Conservation (phyloP, 768 basidiomycete genomes). For the Mycena filopes region DNA sequence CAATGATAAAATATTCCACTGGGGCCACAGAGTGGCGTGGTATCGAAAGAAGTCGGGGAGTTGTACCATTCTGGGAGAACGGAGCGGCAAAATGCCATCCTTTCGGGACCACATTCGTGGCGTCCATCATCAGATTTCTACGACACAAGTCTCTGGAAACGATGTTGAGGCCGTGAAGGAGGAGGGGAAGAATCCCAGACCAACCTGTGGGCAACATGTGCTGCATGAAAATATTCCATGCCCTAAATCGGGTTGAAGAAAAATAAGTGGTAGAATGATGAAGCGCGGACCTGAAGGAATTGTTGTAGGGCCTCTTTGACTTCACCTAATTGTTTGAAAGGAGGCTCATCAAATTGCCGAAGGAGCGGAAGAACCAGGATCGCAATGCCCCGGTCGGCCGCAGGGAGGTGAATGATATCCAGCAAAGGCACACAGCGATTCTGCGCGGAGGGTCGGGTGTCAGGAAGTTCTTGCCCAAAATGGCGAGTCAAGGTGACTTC, state of each 20-base stretch:
- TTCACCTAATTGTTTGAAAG: not conserved
- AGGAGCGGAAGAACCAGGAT: not conserved
- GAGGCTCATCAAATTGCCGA: not conserved
- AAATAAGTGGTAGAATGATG: too few species aligned
- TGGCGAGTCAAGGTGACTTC: not conserved
- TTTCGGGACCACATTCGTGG: too few species aligned
- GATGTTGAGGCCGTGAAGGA: too few species aligned
- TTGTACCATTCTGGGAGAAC: too few species aligned
- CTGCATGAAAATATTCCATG: not conserved
- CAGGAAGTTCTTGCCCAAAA: too few species aligned
- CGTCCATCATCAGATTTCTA: too few species aligned
- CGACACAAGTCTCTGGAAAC: too few species aligned
- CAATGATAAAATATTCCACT: too few species aligned
- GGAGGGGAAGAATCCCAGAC: too few species aligned
- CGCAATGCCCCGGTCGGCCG: not conserved
- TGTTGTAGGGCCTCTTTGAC: not conserved
- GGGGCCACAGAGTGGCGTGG: too few species aligned
- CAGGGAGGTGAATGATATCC: not conserved
- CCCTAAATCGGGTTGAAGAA: not conserved
- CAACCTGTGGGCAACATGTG: not conserved
- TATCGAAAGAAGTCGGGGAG: too few species aligned
- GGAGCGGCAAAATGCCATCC: too few species aligned
- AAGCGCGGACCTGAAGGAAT: not conserved
- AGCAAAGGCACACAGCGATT: not conserved
- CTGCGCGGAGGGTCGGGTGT: not conserved